Evolutionary conservation across 345 rosid genomes (phyloP).

Genomic region (Arabidopsis suecica): DNA sequence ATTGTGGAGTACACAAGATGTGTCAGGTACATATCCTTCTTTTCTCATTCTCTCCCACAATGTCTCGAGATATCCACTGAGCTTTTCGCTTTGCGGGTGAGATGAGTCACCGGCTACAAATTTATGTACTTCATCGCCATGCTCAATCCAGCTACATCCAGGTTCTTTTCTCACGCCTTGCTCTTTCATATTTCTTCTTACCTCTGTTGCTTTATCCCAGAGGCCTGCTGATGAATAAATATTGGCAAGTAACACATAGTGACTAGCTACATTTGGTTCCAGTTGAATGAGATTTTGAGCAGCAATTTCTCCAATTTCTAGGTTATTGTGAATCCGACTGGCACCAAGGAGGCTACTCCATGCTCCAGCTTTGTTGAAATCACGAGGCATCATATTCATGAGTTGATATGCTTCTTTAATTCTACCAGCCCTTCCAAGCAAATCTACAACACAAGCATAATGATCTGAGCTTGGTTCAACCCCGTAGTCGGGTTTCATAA

Average conservation of each 20-base stretch:
- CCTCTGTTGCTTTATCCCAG: slow-evolving; percentile 80
- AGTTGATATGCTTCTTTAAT: slow-evolving; percentile 67
- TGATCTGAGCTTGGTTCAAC: slow-evolving; percentile 74
- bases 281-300: slow-evolving; percentile 65
- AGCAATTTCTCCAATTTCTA: slow-evolving; percentile 78
- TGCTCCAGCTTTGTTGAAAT: slow-evolving; percentile 62
- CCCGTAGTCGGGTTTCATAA: slow-evolving; percentile 66
- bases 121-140: slow-evolving; percentile 76
- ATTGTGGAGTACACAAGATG: slow-evolving; percentile 85
- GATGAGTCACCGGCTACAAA: slow-evolving; percentile 81
- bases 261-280: slow-evolving; percentile 87
- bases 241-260: slow-evolving; percentile 86
- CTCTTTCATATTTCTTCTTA: slow-evolving; percentile 80
- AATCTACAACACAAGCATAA: slow-evolving; percentile 84
- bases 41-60: slow-evolving; percentile 72
- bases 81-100: slow-evolving; percentile 73
- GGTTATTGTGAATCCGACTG: slow-evolving; percentile 66
- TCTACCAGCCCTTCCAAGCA: slow-evolving; percentile 88
- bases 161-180: slow-evolving; percentile 86
- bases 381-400: slow-evolving; percentile 59
- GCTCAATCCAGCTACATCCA: slow-evolving; percentile 94
- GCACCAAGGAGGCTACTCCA: slow-evolving; percentile 97
- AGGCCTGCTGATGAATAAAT: slow-evolving; percentile 75
- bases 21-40: slow-evolving; percentile 85
- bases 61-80: slow-evolving; percentile 59